A percentile compares a stretch with the other conserved stretches of the same genome.
phyloP scores from a whole-genome alignment of 2,329 filamentous ascomycete genomes.

The Fusarium burgessii region DNA sequence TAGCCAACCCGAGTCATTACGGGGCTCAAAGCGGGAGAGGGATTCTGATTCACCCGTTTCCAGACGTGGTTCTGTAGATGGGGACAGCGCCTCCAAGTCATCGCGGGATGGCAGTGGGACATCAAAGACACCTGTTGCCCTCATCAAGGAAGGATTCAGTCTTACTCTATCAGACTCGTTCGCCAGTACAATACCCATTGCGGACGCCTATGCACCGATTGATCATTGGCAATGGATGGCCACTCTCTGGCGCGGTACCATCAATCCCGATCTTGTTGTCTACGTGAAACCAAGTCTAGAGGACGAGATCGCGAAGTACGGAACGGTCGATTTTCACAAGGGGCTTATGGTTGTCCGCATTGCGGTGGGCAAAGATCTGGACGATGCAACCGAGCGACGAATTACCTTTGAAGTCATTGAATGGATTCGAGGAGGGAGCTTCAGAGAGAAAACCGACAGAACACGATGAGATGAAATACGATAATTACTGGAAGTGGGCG shows the following conservation, averaged over 20 bases:
- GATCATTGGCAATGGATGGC: slow-evolving; percentile 99
- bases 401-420: slow-evolving; percentile 90
- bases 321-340: slow-evolving; percentile 67
- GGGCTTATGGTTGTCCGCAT: slow-evolving; percentile 68
- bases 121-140: slow-evolving; percentile 71
- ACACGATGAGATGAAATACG: slow-evolving; percentile 11
- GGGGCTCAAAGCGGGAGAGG: slow-evolving; percentile 16
- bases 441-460: slow-evolving; percentile 48
- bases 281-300: slow-evolving; percentile 65
- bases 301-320: slow-evolving; percentile 53
- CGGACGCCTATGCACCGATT: slow-evolving; percentile 81
- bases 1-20: slow-evolving; percentile 18
- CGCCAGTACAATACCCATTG: slow-evolving; percentile 78
- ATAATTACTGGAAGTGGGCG: not conserved
- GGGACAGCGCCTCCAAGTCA: slow-evolving; percentile 6
- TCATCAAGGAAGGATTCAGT: slow-evolving; percentile 83
- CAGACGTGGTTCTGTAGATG: slow-evolving; percentile 26
- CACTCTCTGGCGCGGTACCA: slow-evolving; percentile 88
- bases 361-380: slow-evolving; percentile 59
- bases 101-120: slow-evolving; percentile 19
- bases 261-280: slow-evolving; percentile 83
- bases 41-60: slow-evolving; percentile 14
- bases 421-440: slow-evolving; percentile 71
- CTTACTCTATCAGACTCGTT: slow-evolving; percentile 82
- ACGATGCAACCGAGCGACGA: slow-evolving; percentile 77